Evolutionary conservation across 2,329 filamentous ascomycete genomes (phyloP).

Genomic region (Sporothrix dimorphospora): DNA sequence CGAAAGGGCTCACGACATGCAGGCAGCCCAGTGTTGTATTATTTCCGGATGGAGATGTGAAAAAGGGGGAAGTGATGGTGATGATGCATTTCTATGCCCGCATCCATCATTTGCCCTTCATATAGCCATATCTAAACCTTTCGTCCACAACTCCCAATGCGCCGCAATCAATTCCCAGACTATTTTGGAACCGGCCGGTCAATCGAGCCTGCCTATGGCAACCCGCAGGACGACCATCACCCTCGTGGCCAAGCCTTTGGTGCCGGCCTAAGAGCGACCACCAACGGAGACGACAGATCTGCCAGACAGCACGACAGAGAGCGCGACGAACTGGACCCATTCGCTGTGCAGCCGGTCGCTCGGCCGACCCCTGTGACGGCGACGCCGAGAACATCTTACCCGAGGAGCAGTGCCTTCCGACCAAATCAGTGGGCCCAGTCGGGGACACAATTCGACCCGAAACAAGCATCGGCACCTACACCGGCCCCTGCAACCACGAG

Average conservation of each 20-base stretch:
- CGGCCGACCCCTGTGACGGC: background rate
- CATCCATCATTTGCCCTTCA: background rate
- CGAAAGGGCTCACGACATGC: background rate
- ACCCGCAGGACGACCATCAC: background rate
- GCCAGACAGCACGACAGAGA: background rate
- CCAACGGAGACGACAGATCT: background rate
- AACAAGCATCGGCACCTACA: background rate
- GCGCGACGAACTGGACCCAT: background rate
- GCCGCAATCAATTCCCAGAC: constrained; percentile 19
- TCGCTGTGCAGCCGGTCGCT: background rate
- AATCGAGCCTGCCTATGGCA: background rate
- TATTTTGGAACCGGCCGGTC: constrained; percentile 28
- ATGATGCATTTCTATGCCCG: background rate
- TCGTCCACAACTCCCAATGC: background rate
- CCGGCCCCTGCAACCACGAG: background rate
- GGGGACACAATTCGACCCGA: background rate
- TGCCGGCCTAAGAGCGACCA: too few relatives aligned
- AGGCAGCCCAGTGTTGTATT: background rate
- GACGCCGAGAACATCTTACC: background rate
- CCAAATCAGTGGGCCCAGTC: constrained; percentile 26
- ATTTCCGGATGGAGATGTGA: too few relatives aligned
- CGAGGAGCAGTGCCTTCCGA: background rate
- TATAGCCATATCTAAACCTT: background rate
- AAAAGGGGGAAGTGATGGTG: background rate
- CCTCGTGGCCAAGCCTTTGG: background rate